Evolutionary conservation across 78 protist genomes (phyloP), one percentile per base, ranked within the genome.

Genomic region (Chrysochromulina tobinii): DNA sequence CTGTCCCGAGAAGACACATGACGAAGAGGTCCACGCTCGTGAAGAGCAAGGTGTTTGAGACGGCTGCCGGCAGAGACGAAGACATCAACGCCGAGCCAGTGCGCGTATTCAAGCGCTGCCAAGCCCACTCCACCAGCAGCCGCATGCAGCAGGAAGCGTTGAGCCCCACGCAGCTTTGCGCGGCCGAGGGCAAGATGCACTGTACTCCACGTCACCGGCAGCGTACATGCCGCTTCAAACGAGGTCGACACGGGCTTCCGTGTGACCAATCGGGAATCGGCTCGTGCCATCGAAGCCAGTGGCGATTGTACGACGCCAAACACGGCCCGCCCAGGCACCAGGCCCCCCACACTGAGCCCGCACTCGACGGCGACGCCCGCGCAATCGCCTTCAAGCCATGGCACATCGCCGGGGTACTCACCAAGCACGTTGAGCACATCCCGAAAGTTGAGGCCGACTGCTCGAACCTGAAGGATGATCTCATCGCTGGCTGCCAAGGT

Each of bases 101-200:
- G 58, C 72, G 79, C 66, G 84, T 61, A 53, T 75, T 55, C 53
- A 53, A 55, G 20, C 23, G 92, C 86, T 14, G 27, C 69, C 55
- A 89, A 61, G 14, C 92, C 92, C 27, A 89, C 92, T 50, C 92
- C 92, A 51, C 92, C 92, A 14, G 87, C 57, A 3, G 64, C 92
- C 38, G 67, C 88, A 72, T 89, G 92, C 17, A 89, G n/a, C 21
- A 79, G 51, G 20, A 54, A 12, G 20, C 17, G 12, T 23, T 79
- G 57, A 9, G 38, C 58, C 11, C 57, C 48, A 23, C 66, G 21
- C 66, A 18, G 87, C 87, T 21, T 18, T 50, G 87, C 61, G 48
- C 23, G 21, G 12, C 38, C 15, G 50, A 54, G 64, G 64, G 87
- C 8, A 23, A 79, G 2, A 18, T 51, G 87, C 61, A 21, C 61